Conservation (phyloP, 768 basidiomycete species). For the Xerocomus brunneocitrinus region DNA sequence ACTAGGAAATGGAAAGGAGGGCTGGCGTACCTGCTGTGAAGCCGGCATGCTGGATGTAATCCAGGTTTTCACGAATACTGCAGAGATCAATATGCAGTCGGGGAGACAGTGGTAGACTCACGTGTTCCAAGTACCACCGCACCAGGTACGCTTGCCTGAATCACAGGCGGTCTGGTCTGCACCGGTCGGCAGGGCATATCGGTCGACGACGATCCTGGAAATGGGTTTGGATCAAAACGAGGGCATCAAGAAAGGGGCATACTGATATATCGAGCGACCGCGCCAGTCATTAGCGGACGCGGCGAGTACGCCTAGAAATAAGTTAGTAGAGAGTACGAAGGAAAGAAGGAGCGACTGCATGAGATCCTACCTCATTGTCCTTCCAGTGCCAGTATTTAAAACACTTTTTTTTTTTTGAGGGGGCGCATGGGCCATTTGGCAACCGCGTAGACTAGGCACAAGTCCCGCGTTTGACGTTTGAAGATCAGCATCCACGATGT, state of each 20-base stretch:
- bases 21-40: background rate
- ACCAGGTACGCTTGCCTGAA: background rate
- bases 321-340: background rate
- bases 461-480: no score
- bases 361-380: background rate
- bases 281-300: background rate
- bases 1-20: background rate
- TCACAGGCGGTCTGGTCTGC: background rate
- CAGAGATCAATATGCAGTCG: background rate
- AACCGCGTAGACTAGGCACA: no score
- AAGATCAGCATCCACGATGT: background rate
- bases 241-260: background rate
- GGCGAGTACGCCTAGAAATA: background rate
- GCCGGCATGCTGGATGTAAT: background rate
- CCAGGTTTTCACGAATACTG: background rate
- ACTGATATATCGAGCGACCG: background rate
- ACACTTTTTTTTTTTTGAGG: no score
- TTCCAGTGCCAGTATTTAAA: background rate
- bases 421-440: no score
- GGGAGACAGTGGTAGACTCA: background rate
- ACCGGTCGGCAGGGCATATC: background rate
- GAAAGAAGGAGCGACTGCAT: background rate
- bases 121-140: background rate
- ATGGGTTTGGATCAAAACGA: background rate
- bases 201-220: background rate